Percentiles rank a stretch among this genome's conserved stretches.
These are phyloP conservation scores for Huntiella savannae DNA, from an alignment of 2,329 filamentous ascomycete species.

Conservation along the genomic window DNA sequence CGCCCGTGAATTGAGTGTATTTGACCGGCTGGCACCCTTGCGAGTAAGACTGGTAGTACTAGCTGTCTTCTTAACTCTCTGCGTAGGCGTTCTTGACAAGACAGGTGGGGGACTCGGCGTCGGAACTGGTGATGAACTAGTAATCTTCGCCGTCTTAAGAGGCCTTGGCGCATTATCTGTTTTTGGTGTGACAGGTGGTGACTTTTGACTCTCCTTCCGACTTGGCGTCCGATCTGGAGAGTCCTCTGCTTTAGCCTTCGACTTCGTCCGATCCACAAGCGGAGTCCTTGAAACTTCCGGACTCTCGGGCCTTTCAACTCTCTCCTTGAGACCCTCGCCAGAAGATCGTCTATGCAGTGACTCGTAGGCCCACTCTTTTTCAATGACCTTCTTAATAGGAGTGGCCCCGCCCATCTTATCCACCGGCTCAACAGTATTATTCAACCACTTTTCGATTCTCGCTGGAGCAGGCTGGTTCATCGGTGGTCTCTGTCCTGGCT, in stretches of 20 bases:
- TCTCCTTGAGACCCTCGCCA: neutral
- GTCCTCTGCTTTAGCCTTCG: no score
- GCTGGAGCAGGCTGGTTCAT: conserved; percentile 32
- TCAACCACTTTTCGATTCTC: conserved; percentile 47
- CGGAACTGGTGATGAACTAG: no score
- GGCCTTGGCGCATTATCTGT: no score
- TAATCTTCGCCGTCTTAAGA: no score
- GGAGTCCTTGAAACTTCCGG: neutral
- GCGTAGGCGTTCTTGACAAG: conserved; percentile 12
- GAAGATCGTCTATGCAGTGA: conserved; percentile 10
- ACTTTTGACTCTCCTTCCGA: conserved; percentile 6
- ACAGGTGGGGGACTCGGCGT: neutral
- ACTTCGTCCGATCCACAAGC: neutral
- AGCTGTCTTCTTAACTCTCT: conserved; percentile 16
- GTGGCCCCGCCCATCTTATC: conserved; percentile 22
- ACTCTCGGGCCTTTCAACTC: no score
- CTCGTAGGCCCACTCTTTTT: conserved; percentile 17
- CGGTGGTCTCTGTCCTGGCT: conserved; percentile 29
- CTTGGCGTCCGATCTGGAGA: no score
- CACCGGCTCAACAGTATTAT: conserved; percentile 42
- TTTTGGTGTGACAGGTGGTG: neutral
- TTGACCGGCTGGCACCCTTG: conserved; percentile 33
- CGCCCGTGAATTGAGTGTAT: conserved; percentile 15
- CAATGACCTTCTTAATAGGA: conserved; percentile 18
- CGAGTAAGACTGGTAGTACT: conserved; percentile 29